These are phyloP conservation scores for Austroboletus novae-zelandiae DNA, from an alignment of 1,284 basidiomycete species.

Conservation along the genomic window DNA sequence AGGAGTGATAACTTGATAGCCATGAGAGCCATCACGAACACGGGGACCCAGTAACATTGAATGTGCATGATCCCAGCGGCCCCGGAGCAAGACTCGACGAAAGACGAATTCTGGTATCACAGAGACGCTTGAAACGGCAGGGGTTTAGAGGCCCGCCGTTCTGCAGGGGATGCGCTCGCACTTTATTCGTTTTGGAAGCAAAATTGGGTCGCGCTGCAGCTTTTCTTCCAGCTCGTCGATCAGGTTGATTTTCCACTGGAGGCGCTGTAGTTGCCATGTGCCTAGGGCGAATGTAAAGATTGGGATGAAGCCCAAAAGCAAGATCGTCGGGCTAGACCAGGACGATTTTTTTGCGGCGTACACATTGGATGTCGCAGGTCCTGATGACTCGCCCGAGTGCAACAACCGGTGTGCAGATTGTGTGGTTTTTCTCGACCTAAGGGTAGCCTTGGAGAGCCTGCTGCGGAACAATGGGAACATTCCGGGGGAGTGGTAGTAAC, in stretches of 20 bases:
- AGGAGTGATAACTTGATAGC: slow-evolving; percentile 86
- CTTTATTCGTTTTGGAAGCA: slow-evolving; percentile 87
- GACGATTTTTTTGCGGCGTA: slow-evolving; percentile 59
- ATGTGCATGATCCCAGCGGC: slow-evolving; percentile 74
- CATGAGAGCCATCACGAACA: slow-evolving; percentile 83
- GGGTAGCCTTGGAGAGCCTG: slow-evolving; percentile 7
- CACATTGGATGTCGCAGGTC: slow-evolving; percentile 3
- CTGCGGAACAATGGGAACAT: slow-evolving; percentile 20
- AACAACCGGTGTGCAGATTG: slow-evolving; percentile 10
- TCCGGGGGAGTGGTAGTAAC: too few relatives aligned
- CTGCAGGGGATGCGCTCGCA: slow-evolving; percentile 40
- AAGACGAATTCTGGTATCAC: slow-evolving; percentile 85
- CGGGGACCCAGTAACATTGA: slow-evolving; percentile 85
- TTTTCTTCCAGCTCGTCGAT: slow-evolving; percentile 96
- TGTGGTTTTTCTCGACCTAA: slow-evolving; percentile 6
- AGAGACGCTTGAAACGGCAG: slow-evolving; percentile 45
- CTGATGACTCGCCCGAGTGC: slow-evolving; percentile 15
- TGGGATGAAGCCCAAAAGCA: slow-evolving; percentile 85
- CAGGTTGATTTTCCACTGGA: slow-evolving; percentile 93
- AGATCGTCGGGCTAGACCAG: slow-evolving; percentile 68
- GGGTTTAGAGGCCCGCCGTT: slow-evolving; percentile 8
- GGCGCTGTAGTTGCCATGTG: slow-evolving; percentile 88
- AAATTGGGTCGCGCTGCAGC: slow-evolving; percentile 76
- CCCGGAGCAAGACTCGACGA: slow-evolving; percentile 79
- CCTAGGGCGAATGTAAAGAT: slow-evolving; percentile 91